Conservation (phyloP, 2,329 filamentous ascomycete species). For the Penicillium sp. region DNA sequence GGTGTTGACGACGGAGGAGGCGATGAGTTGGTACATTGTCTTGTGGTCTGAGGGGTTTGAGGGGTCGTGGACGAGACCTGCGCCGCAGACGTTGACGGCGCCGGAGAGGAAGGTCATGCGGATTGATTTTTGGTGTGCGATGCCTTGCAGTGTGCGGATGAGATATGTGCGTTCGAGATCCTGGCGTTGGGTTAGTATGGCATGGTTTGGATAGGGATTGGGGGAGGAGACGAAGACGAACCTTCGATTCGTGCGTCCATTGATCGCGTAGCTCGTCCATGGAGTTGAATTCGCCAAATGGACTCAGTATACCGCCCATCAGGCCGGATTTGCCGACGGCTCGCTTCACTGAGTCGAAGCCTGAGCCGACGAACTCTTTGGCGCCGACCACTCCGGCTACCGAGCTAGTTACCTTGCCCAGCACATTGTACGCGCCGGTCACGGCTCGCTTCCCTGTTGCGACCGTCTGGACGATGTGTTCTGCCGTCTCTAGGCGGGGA, state of each 20-base stretch:
- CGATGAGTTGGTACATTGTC: constrained; percentile 98
- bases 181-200: constrained; percentile 28
- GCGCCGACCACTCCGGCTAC: constrained; percentile 92
- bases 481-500: constrained; percentile 80
- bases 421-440: constrained; percentile 89
- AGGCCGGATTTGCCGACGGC: constrained; percentile 89
- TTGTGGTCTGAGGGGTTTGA: constrained; percentile 87
- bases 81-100: constrained; percentile 78
- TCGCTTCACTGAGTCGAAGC: constrained; percentile 91
- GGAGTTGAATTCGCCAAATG: constrained; percentile 91
- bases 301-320: constrained; percentile 91
- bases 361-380: constrained; percentile 82
- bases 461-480: constrained; percentile 82
- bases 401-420: constrained; percentile 89
- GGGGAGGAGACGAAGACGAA: constrained; percentile 28
- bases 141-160: constrained; percentile 89
- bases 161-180: constrained; percentile 94
- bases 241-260: constrained; percentile 96
- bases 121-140: constrained; percentile 86
- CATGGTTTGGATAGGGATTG: background rate
- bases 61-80: constrained; percentile 88
- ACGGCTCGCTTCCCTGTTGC: constrained; percentile 93
- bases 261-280: constrained; percentile 89
- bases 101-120: constrained; percentile 96
- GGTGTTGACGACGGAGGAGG: constrained; percentile 81